Evolutionary conservation across 2,329 filamentous ascomycete species (phyloP).

Genomic region (Aspergillus candidus): DNA sequence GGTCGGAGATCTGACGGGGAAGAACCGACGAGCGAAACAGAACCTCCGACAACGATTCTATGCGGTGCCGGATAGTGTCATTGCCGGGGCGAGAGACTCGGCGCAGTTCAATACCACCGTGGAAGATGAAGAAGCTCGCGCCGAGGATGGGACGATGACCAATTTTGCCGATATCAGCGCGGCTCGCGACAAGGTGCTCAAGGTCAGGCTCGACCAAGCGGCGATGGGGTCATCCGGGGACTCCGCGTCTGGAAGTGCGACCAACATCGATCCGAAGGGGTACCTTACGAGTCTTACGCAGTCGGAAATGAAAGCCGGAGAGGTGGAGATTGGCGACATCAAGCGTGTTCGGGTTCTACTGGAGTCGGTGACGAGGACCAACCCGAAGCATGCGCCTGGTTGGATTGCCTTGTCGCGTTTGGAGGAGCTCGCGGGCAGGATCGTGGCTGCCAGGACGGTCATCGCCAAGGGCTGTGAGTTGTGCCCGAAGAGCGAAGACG

Average conservation of each 20-base stretch:
- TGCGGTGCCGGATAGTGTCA: constrained; percentile 90
- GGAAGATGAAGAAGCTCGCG: constrained; percentile 65
- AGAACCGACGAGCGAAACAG: constrained; percentile 79
- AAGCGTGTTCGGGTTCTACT: constrained; percentile 86
- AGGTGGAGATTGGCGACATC: constrained; percentile 86
- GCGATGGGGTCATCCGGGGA: constrained; percentile 65
- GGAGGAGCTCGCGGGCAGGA: constrained; percentile 88
- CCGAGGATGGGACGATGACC: constrained; percentile 81
- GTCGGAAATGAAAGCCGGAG: constrained; percentile 69
- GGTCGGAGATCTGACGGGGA: constrained; percentile 92
- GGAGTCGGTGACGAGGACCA: constrained; percentile 96
- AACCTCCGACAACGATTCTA: constrained; percentile 82
- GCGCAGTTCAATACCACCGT: constrained; percentile 82
- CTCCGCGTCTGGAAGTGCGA: constrained; percentile 69
- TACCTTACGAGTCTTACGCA: constrained; percentile 90
- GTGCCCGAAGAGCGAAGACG: constrained; percentile 90
- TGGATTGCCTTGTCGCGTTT: constrained; percentile 93
- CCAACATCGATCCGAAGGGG: constrained; percentile 88
- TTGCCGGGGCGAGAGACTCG: constrained; percentile 76
- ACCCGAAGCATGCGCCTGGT: constrained; percentile 86
- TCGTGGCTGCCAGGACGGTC: constrained; percentile 78
- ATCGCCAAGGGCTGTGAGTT: constrained; percentile 84
- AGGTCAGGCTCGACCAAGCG: constrained; percentile 88
- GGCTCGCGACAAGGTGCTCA: constrained; percentile 89
- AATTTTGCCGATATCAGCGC: constrained; percentile 98